phyloP scores from a whole-genome alignment of 2,329 filamentous ascomycete species.

The Graphium sp. region DNA sequence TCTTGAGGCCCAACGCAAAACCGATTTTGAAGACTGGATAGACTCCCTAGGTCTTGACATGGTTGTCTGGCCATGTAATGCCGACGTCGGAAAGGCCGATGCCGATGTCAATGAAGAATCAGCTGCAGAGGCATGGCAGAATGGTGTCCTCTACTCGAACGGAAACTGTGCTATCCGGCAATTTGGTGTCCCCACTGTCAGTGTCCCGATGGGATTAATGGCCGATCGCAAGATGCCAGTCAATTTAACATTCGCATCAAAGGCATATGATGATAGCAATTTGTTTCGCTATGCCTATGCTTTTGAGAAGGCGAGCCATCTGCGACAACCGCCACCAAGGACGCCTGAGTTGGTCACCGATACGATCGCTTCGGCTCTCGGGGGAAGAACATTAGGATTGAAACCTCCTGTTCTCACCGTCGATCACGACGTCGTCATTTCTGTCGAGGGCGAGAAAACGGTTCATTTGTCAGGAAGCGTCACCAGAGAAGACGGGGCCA shows the following conservation, averaged over 20 bases:
- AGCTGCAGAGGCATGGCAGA: constrained; percentile 7
- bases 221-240: constrained; percentile 28
- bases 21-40: constrained; percentile 33
- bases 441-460: too few species aligned
- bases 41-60: constrained; percentile 20
- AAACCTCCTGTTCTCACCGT: too few species aligned
- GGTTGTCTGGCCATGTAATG: constrained; percentile 29
- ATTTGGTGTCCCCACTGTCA: constrained; percentile 34
- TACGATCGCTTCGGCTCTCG: too few species aligned
- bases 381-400: too few species aligned
- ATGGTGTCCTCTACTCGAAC: constrained; percentile 35
- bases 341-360: constrained; percentile 7
- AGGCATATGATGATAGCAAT: constrained; percentile 23
- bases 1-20: constrained; percentile 28
- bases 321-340: constrained; percentile 4
- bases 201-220: constrained; percentile 34
- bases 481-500: too few species aligned
- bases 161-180: constrained; percentile 35
- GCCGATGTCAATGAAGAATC: constrained; percentile 17
- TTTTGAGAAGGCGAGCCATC: constrained; percentile 6
- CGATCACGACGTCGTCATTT: too few species aligned
- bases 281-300: constrained; percentile 11
- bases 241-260: constrained; percentile 32
- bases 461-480: too few species aligned
- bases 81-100: constrained; percentile 30